Evolutionary conservation across 1,284 basidiomycete genomes (phyloP).

Genomic region (Phellopilus nigrolimitatus): DNA sequence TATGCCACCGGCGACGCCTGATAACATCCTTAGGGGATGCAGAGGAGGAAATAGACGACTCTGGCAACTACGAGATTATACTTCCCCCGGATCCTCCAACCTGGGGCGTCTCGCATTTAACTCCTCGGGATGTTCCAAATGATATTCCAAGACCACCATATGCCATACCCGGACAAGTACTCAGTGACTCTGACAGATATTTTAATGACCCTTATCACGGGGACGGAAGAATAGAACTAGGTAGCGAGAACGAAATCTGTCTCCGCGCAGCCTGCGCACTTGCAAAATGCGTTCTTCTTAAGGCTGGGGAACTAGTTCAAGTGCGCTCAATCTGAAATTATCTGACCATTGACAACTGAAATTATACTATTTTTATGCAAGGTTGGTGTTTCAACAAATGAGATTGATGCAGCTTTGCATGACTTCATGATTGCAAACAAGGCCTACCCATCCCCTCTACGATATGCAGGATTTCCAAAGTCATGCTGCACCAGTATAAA

Average conservation of each 20-base stretch:
- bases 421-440: conserved; percentile 58
- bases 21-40: background rate
- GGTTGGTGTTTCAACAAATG: conserved; percentile 72
- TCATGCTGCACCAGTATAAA: conserved; percentile 89
- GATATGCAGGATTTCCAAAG: conserved; percentile 78
- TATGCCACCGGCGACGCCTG: background rate
- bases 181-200: conserved; percentile 4
- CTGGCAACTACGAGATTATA: conserved; percentile 59
- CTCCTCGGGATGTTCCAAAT: conserved; percentile 51
- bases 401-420: conserved; percentile 69
- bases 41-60: conserved; percentile 28
- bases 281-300: conserved; percentile 57
- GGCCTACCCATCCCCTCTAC: conserved; percentile 88
- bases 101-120: conserved; percentile 60
- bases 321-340: conserved; percentile 32
- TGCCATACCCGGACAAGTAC: conserved; percentile 26
- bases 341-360: conserved; percentile 25
- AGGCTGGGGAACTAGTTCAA: conserved; percentile 52
- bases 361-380: conserved; percentile 29
- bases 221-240: conserved; percentile 48
- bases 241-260: conserved; percentile 49
- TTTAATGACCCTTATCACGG: conserved; percentile 23
- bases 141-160: conserved; percentile 61
- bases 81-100: conserved; percentile 62
- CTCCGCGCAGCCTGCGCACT: conserved; percentile 58